phyloP scores from a whole-genome alignment of 78 protist species.

The Dictyostelium capitatum region DNA sequence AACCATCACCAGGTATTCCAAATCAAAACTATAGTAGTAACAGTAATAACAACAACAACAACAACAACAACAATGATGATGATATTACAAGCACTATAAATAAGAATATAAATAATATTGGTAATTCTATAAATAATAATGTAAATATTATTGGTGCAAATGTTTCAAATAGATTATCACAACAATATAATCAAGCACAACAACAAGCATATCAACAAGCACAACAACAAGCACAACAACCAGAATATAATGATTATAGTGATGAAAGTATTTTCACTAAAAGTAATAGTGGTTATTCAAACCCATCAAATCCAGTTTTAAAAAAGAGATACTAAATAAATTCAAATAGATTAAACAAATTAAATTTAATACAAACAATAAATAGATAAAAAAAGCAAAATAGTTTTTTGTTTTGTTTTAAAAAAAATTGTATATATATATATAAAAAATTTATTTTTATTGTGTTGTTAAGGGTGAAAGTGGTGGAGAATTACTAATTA shows the following conservation, averaged over 20 bases:
- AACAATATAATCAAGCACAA: background rate
- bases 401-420: background rate
- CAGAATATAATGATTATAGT: background rate
- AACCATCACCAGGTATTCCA: slow-evolving; percentile 43
- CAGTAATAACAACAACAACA: background rate
- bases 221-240: background rate
- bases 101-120: background rate
- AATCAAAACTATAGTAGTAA: background rate
- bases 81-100: background rate
- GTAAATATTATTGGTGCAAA: background rate
- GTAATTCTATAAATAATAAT: background rate
- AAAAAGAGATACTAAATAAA: slow-evolving; percentile 3
- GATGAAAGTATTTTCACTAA: slow-evolving; percentile 11
- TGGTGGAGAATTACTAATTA: slow-evolving; percentile 17
- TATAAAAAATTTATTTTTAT: background rate
- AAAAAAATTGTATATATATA: too few relatives aligned
- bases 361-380: background rate
- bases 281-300: background rate
- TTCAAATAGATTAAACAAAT: background rate
- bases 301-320: background rate
- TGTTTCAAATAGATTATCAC: slow-evolving; percentile 12
- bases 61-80: background rate
- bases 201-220: background rate
- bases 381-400: too few relatives aligned
- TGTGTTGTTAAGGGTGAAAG: background rate